Base-by-base conservation (phyloP, 2,329 filamentous ascomycete species). In the Colletotrichum spinosum region DNA sequence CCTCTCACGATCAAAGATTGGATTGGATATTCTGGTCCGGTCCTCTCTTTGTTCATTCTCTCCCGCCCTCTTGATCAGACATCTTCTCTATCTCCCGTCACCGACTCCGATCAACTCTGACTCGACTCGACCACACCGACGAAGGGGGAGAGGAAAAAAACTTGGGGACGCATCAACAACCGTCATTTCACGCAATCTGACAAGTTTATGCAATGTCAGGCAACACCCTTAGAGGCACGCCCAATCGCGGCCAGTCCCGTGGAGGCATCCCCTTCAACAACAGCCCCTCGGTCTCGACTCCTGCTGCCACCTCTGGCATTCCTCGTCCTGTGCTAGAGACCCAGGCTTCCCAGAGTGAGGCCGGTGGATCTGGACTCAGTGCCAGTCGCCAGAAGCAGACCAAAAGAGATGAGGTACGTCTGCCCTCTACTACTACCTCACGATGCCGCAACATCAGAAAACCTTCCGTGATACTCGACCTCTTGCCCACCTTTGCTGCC, bases 371-470 rank as follows among this genome's bases (percentile, higher is more conserved):
- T 60, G 90, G 92, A 45, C 87, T 97, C 81, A 97, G 93, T 81
- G 92, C 94, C 72, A 98, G 95, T 80, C 90, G 96, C 75, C 92
- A 96, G 79, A 97, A 97, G 83, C 95, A 97, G 85, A 91, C 90
- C 72, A 98, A 98, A 83, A 90, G 94, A 80, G 96, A 99, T 90
- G 96, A 99, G 92, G 96, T 99, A 84, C 74, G 88, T 83, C 69
- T 65, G 37, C 39, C 38, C 38, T 34, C 42, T 57, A 52, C 48
- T 51, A 60, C 52, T 53, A 38, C 63, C 58, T 52, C 59, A n/a
- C 53, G 58, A 62, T 55, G 35, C 33, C n/a, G 7, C 50, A 8
- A 37, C 51, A 8, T 35, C 17, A 7, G 49, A 6, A 34, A 25
- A n/a, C 17, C 35, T 42, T 25, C 34, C 42, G 9, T 49, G 17